Evolutionary conservation across 2,329 filamentous ascomycete species (phyloP), one percentile per base, ranked within the genome.

Genomic region (Fusarium continuum): DNA sequence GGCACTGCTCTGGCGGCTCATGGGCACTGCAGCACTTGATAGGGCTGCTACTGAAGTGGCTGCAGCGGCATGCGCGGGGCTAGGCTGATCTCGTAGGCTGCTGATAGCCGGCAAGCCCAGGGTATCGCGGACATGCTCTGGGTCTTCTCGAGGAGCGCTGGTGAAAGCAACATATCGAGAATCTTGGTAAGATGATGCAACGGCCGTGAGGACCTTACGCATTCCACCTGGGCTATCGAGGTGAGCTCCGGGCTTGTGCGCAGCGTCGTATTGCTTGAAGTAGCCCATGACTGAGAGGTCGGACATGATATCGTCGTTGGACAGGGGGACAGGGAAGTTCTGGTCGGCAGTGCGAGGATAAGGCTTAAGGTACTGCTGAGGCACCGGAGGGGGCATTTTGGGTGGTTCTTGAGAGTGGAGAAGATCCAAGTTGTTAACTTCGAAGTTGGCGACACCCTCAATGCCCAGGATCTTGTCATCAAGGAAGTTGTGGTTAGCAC

Each of bases 401-500:
- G 85, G 79, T 8, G 76, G 83, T 69, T 87, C 85, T 26, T 82
- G 80, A 4, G 78, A 78, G 38, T 83, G 78, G 64, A 87, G 78
- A 56, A 85, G 80, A 61, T 86, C 83, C 36, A 89, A 78, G 68
- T 86, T 88, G 40, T 80, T 78, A 1, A 84, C 77, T 68, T 86
- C 84, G 61, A 88, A 84, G 65, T 85, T 87, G 55, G 82, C 78
- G 38, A 89, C 78, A 19, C 82, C 84, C 70, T 89, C 86, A 23
- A 88, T 79, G 13, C 86, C 87, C 11, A 86, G 77, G 32, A 85
- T 76, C 68, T 82, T 84, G 70, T 85, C 83, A 61, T 88, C 85
- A 29, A 82, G 70, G 59, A 85, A 85, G 68, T 85, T 86, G 49
- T 83, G 80, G 57, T 79, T 79, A 47, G 80, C 76, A 22, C 76